Evolutionary conservation across 148 eudicot genomes (phyloP).

Genomic region (Rhododendron mucronatum): DNA sequence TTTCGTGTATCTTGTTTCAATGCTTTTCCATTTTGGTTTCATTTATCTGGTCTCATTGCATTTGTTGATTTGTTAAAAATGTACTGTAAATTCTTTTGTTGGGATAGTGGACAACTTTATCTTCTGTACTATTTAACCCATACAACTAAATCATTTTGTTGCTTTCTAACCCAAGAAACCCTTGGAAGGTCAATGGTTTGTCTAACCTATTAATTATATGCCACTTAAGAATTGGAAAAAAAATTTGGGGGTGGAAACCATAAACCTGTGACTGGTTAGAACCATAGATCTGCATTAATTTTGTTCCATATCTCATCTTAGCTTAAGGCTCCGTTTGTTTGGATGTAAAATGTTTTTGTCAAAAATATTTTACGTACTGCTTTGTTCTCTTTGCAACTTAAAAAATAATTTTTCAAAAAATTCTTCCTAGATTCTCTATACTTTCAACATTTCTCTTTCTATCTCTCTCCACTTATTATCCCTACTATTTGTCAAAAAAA

Average conservation of each 20-base stretch:
- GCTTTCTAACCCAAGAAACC: neutral
- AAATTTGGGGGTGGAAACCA: neutral
- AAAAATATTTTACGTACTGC: too few species aligned
- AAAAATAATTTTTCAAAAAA: too few species aligned
- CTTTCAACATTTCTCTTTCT: too few species aligned
- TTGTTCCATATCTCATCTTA: neutral
- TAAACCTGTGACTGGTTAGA: neutral
- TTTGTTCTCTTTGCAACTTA: too few species aligned
- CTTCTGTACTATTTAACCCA: neutral
- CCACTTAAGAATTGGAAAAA: neutral
- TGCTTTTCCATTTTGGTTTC: neutral
- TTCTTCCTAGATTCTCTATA: too few species aligned
- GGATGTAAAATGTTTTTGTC: too few species aligned
- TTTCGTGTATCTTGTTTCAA: neutral
- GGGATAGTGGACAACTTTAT: neutral
- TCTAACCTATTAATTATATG: neutral
- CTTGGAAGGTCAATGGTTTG: neutral
- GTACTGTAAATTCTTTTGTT: neutral
- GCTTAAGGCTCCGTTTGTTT: neutral
- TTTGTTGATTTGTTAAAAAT: conserved; percentile 1
- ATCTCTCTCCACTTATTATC: too few species aligned
- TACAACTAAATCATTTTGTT: neutral
- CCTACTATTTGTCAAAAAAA: too few species aligned
- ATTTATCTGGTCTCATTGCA: neutral
- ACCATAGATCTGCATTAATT: neutral